Evolutionary conservation across 2,329 filamentous ascomycete genomes (phyloP), one percentile per base, ranked within the genome.

Genomic region (Arthroderma sp.): DNA sequence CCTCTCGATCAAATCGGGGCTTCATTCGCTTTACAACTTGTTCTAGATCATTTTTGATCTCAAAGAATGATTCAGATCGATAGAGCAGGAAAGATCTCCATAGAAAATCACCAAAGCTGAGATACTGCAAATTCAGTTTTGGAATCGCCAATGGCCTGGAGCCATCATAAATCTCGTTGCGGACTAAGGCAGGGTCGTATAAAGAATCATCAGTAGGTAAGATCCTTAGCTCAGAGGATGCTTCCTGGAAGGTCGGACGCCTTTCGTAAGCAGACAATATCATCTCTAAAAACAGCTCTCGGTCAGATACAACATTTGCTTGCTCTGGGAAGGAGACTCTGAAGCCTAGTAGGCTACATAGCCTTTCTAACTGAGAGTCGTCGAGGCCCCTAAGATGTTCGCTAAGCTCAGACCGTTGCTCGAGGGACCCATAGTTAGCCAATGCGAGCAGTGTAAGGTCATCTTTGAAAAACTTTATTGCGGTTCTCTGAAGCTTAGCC

Each of bases 81-180:
- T 94, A 91, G 6, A 98, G 70, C 9, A 93, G 74, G 56, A 96
- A 81, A 0, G 89, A 87, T 50, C 93, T 78, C 87, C 88, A 98
- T n/a, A 98, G 67, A 55, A 98, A 98, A 62, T 98, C 91, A 2
- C 87, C 87, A 42, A 94, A 78, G 2, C 88, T 94, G 9, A 98
- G 72, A 62, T 98, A 98, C 58, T 98, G 91, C 29, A 98, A 69
- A 55, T 95, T 98, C 38, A 96, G 67, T 61, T 98, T 98, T 2
- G 91, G 91, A 37, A 98, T 78, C 2, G 91, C 85, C 47, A 98
- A 71, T 4, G 91, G 88, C 40, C 78, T 78, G 27, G 85, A 87
- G 28, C 88, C 88, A 60, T 94, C 82, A 55, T 95, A 96, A 5
- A 72, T 73, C 55, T 95, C 88, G 46, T 89, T 89, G 47, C 86